Percentiles rank a stretch among this genome's conserved stretches.
phyloP scores from a whole-genome alignment of 1,284 basidiomycete species.

The Grifola frondosa region DNA sequence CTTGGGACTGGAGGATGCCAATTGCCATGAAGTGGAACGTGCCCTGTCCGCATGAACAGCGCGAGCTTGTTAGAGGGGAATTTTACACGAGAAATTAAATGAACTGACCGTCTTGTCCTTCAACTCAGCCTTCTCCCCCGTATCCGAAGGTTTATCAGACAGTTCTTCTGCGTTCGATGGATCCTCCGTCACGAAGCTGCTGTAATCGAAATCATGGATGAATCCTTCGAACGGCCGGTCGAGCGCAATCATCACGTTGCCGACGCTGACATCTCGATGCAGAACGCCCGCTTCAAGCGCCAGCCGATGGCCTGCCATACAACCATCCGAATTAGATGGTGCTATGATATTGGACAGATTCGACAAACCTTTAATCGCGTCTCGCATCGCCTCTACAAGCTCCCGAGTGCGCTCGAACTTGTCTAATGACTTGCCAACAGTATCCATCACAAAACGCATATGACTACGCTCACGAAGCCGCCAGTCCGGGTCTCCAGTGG shows the following conservation, averaged over 20 bases:
- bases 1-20: neutral
- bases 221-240: constrained; percentile 6
- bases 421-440: constrained; percentile 10
- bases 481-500: too few species aligned
- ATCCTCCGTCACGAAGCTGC: constrained; percentile 4
- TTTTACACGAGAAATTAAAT: neutral
- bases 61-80: too few species aligned
- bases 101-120: constrained; percentile 12
- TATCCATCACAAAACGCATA: constrained; percentile 10
- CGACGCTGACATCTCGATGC: constrained; percentile 16
- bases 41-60: constrained; percentile 2
- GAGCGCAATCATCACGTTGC: constrained; percentile 14
- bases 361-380: constrained; percentile 17
- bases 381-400: constrained; percentile 11
- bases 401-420: constrained; percentile 9
- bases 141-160: neutral
- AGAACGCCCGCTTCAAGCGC: constrained; percentile 8
- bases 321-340: neutral
- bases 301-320: constrained; percentile 1
- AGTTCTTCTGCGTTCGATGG: neutral
- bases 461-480: constrained; percentile 19
- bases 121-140: neutral
- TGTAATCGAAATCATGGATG: constrained; percentile 18
- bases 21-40: constrained; percentile 8
- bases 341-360: neutral